Percentiles rank a stretch among this genome's conserved stretches.
phyloP scores from a whole-genome alignment of 768 basidiomycete genomes.

The Exidia glandulosa region DNA sequence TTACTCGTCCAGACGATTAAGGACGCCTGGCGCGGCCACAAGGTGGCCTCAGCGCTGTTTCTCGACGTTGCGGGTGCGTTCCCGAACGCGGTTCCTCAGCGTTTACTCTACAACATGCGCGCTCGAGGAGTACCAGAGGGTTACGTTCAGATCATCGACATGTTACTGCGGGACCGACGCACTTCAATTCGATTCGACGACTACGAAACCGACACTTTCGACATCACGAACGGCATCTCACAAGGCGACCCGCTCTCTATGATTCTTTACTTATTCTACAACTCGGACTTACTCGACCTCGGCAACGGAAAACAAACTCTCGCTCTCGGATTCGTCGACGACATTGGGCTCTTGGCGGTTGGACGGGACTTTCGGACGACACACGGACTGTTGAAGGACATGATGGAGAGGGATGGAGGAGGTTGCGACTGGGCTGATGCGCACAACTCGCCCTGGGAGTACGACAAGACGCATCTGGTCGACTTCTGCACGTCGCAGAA shows the following conservation, averaged over 20 bases:
- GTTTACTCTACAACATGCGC: constrained; percentile 11
- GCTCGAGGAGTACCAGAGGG: constrained; percentile 19
- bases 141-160: constrained; percentile 13
- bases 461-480: constrained; percentile 20
- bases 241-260: constrained; percentile 18
- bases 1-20: constrained; percentile 4
- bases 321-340: constrained; percentile 8
- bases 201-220: constrained; percentile 5
- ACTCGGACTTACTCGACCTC: constrained; percentile 11
- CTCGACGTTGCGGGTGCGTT: constrained; percentile 35
- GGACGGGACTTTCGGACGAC: constrained; percentile 15
- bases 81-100: constrained; percentile 2
- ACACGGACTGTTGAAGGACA: constrained; percentile 9
- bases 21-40: constrained; percentile 15
- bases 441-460: constrained; percentile 23
- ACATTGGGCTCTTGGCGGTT: constrained; percentile 12
- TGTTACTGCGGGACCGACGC: background rate
- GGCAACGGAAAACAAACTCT: constrained; percentile 1
- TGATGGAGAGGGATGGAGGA: constrained; percentile 17
- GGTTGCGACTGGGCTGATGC: constrained; percentile 15
- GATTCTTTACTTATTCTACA: constrained; percentile 14
- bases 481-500: constrained; percentile 11
- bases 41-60: constrained; percentile 27
- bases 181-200: constrained; percentile 15
- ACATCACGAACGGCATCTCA: constrained; percentile 8